Conservation (phyloP, 192 early-diverging fungal species). For the Coemansia sp. region DNA sequence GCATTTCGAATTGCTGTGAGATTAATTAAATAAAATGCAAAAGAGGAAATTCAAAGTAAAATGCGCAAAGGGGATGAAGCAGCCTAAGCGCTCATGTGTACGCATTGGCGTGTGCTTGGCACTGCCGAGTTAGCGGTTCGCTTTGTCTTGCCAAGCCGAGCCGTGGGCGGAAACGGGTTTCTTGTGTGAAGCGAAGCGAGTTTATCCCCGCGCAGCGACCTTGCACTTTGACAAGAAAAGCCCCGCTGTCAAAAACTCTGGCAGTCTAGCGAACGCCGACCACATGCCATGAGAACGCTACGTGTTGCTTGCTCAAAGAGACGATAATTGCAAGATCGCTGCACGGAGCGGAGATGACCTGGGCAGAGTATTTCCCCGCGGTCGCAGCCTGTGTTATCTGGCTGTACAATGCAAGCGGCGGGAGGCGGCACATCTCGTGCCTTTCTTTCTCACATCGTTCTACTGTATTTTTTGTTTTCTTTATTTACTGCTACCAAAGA, state of each 20-base stretch:
- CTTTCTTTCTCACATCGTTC: background rate
- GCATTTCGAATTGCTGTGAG: conserved; percentile 20
- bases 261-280: background rate
- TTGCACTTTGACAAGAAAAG: background rate
- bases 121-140: background rate
- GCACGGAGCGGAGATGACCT: background rate
- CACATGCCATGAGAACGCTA: background rate
- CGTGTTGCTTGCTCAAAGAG: background rate
- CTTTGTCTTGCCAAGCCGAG: background rate
- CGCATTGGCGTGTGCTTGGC: background rate
- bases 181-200: too few relatives aligned
- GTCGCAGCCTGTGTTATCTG: background rate
- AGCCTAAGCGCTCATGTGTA: background rate
- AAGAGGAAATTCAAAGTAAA: background rate
- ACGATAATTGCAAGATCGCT: background rate
- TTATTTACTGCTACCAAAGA: background rate
- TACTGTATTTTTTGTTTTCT: conserved; percentile 1
- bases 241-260: background rate
- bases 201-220: background rate
- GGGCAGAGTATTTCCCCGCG: background rate
- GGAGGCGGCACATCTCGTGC: background rate
- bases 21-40: background rate
- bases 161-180: background rate
- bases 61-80: background rate
- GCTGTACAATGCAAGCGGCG: background rate